These are phyloP conservation scores for Skeletonema tropicum DNA, from an alignment of 108 stramenopile species.

Conservation along the genomic window DNA sequence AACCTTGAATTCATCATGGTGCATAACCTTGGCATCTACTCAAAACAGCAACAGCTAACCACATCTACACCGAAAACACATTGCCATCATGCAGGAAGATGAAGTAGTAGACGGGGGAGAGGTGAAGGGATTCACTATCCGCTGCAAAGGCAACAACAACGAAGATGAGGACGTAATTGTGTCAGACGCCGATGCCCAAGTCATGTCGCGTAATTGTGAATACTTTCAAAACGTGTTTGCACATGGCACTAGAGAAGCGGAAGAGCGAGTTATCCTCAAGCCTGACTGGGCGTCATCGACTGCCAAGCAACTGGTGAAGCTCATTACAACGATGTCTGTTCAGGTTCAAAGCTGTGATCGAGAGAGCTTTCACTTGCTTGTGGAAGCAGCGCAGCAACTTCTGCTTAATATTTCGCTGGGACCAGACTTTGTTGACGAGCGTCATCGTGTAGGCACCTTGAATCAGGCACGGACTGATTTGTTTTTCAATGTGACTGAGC, in stretches of 20 bases:
- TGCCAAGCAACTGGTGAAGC: background rate
- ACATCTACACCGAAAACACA: background rate
- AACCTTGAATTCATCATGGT: background rate
- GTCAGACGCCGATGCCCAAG: background rate
- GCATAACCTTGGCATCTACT: background rate
- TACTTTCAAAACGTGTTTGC: constrained; percentile 1
- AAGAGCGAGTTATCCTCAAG: background rate
- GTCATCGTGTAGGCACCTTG: background rate
- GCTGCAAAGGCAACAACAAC: background rate
- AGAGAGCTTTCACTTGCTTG: background rate
- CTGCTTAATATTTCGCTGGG: background rate
- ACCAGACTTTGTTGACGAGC: background rate
- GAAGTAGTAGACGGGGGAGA: background rate
- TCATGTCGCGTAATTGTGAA: background rate
- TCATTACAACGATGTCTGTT: background rate
- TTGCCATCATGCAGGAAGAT: constrained; percentile 2
- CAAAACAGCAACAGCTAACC: background rate
- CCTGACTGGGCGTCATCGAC: background rate
- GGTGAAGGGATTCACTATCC: background rate
- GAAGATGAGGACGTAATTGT: background rate
- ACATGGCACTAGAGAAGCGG: background rate
- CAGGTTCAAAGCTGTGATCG: background rate
- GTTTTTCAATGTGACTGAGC: background rate
- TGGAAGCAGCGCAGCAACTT: background rate
- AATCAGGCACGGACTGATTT: background rate